Evolutionary conservation across 768 basidiomycete genomes (phyloP), one percentile per base, ranked within the genome.

Genomic region (Rhizopogon sp.): DNA sequence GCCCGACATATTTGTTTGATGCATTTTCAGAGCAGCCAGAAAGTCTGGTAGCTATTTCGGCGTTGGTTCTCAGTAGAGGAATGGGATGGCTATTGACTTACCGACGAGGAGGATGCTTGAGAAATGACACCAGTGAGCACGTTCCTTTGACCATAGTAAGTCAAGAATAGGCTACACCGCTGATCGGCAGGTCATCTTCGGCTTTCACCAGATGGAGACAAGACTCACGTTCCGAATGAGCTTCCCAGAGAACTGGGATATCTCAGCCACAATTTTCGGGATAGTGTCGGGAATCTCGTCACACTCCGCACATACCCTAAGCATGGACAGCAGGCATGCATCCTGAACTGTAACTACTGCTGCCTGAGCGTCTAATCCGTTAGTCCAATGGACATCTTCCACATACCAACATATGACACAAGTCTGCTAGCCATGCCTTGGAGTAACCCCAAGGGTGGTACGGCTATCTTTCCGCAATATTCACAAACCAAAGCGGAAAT

Each of bases 81-180:
- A 61, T 11, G 31, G 25, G 22, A 43, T 50, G 49, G 29, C 52
- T 47, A 46, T 33, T 44, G 42, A 62, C 80, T 59, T 63, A 88
- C 88, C 33, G 88, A 81, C 50, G 80, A 72, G 2, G 85, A 81
- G 39, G 67, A 64, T 29, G 81, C 77, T n/a, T 64, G 71, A 3
- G 72, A 66, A 40, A 86, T 61, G 46, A 87, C 76, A 11, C 75
- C 68, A 17, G 66, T 56, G 17, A 91, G 75, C 5, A 71, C 57
- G 9, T 72, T 66, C 58, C 73, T 77, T 52, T 84, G 71, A 17
- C 68, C 64, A 6, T 71, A 72, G 14, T 88, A 68, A 10, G 69
- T 71, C 31, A 82, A 60, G 63, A 92, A 90, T 64, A 88, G 84
- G 25, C 80, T 75, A 62, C 88, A 90, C 53, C 89, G 80, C 90